Base-by-base conservation (phyloP, 2,329 filamentous ascomycete genomes). In the Scedosporium minutisporum region DNA sequence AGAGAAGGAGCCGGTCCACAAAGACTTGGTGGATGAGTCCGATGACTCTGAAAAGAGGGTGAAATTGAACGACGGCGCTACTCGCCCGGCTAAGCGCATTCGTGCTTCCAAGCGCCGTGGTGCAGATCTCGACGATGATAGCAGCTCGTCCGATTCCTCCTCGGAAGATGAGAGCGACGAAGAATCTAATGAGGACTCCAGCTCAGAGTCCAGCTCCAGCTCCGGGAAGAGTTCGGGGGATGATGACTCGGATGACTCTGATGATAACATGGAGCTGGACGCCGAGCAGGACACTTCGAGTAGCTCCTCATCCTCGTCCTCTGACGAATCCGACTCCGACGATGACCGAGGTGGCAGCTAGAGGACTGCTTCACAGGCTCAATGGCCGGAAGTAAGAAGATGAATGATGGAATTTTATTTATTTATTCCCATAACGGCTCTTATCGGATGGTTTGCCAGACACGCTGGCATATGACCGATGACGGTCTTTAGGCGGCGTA, bases 21-120 rank as follows among this genome's bases (percentile, higher is more conserved):
- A 51, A 10, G 44, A 53, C 7, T 29, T 57, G 12, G 18, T 44
- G 12, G 38, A 41, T 16, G 38, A 48, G n/a, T 53, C 38, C 27
- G 64, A 67, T 42, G 71, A 75, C 3, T 70, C 67, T 27, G 75
- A 76, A 55, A 80, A 77, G 69, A 72, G 71, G 42, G 66, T 74
- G 10, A 77, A 76, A 67, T 71, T 77, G 63, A 80, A 78, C 63
- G 80, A 83, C 44, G 77, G 74, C 7, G 72, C 77, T 33, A 85
- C 82, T 73, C 76, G 80, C 60, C 76, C 67, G 74, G 77, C 27
- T 23, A 62, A 62, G 38, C 51, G 60, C 3, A 57, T 62, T 18
- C 60, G 60, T 21, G 60, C 60, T 25, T 62, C 60, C 14, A 62
- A 62, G 25, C 51, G 60, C 21, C 51, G 60, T 7, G 60, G 60